phyloP scores from a whole-genome alignment of 1,284 basidiomycete species.

The Cyathus olla region DNA sequence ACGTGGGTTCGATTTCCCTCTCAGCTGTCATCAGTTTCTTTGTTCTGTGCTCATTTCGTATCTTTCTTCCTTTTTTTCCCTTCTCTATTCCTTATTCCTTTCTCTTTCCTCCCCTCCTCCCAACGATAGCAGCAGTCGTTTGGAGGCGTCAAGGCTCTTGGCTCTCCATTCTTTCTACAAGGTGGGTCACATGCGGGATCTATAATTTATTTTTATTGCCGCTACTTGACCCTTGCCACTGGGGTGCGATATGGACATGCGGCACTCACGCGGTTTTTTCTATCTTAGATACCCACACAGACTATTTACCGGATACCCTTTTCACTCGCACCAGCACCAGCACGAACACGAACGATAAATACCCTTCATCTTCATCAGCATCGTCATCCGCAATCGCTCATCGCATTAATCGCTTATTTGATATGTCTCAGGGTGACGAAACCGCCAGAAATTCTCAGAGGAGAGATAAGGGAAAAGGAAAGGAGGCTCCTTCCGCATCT shows the following conservation, averaged over 20 bases:
- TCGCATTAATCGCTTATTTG: not conserved
- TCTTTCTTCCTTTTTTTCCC: no score
- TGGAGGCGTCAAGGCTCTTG: constrained; percentile 35
- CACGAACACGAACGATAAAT: constrained; percentile 9
- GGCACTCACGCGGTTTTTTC: no score
- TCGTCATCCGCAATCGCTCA: constrained; percentile 13
- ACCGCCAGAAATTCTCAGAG: not conserved
- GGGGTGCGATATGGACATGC: no score
- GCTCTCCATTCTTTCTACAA: constrained; percentile 51
- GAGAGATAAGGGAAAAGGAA: constrained; percentile 13
- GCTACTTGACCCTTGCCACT: not conserved
- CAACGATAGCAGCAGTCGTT: constrained; percentile 33
- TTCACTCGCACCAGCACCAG: constrained; percentile 17
- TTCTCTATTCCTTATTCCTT: constrained; percentile 28
- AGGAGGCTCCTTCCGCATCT: not conserved
- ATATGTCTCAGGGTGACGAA: constrained; percentile 1
- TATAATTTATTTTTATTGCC: constrained; percentile 5
- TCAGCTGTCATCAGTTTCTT: constrained; percentile 29
- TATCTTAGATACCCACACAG: constrained; percentile 36
- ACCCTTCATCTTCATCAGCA: constrained; percentile 6
- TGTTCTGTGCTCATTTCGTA: constrained; percentile 21
- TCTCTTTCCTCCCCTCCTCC: constrained; percentile 30
- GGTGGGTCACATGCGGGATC: constrained; percentile 22
- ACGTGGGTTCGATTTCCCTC: constrained; percentile 42
- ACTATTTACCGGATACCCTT: constrained; percentile 37